phyloP scores from a whole-genome alignment of 2,329 filamentous ascomycete species.

The Spiromastix sp. region DNA sequence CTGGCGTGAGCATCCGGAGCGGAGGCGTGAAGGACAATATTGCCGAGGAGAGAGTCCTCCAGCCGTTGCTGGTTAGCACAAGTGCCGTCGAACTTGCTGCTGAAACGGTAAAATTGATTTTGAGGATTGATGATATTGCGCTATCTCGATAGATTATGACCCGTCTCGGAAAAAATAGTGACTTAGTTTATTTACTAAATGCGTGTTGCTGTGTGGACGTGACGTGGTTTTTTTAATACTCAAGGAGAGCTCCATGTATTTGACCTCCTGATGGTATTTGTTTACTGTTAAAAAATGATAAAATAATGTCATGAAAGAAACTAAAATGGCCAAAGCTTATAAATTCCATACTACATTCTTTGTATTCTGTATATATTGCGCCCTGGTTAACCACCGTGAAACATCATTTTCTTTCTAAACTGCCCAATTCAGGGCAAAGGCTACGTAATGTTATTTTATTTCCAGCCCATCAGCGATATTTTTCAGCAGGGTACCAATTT shows the following conservation, averaged over 20 bases:
- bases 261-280: not conserved
- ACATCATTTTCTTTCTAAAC: too few relatives aligned
- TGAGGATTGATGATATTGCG: conserved; percentile 59
- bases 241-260: not conserved
- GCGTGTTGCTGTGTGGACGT: not conserved
- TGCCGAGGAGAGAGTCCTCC: conserved; percentile 89
- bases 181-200: not conserved
- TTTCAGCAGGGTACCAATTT: too few relatives aligned
- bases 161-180: not conserved
- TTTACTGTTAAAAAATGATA: conserved; percentile 1
- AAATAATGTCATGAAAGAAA: not conserved
- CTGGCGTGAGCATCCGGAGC: conserved; percentile 95
- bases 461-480: too few relatives aligned
- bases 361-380: too few relatives aligned
- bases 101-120: conserved; percentile 95
- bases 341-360: too few relatives aligned
- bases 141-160: conserved; percentile 32
- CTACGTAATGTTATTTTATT: too few relatives aligned
- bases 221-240: conserved; percentile 2
- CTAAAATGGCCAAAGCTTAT: too few relatives aligned
- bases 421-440: too few relatives aligned
- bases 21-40: conserved; percentile 97
- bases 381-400: too few relatives aligned
- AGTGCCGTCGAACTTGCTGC: conserved; percentile 94
- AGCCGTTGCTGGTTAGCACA: conserved; percentile 91